phyloP scores from a whole-genome alignment of 2,329 filamentous ascomycete genomes.

The Trichophyton schoenleinii region DNA sequence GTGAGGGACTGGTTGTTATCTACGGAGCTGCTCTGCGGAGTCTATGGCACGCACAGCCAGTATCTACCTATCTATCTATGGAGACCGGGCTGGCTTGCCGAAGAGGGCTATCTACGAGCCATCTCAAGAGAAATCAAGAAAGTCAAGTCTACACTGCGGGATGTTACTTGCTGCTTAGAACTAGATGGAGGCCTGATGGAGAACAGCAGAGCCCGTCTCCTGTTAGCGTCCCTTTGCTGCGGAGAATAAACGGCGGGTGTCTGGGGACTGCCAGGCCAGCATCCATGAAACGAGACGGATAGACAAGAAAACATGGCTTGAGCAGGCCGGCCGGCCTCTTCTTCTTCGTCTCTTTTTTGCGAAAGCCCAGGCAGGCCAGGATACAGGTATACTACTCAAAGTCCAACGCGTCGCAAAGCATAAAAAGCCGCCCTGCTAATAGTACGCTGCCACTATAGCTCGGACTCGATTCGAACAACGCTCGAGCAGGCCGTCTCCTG shows the following conservation, averaged over 20 bases:
- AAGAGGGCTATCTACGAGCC: not conserved
- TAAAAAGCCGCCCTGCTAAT: constrained; percentile 3
- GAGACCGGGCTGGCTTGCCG: not conserved
- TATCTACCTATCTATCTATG: not conserved
- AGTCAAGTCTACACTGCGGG: not conserved
- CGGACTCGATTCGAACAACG: too few relatives aligned
- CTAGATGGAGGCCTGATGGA: not conserved
- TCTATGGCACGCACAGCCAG: too few relatives aligned
- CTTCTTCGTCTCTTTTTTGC: not conserved
- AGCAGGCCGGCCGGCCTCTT: not conserved
- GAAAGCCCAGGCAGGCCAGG: not conserved
- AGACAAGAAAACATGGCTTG: not conserved
- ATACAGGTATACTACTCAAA: too few relatives aligned
- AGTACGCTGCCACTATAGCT: not conserved
- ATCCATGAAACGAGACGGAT: not conserved
- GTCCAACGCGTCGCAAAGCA: not conserved
- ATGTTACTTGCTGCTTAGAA: too few relatives aligned
- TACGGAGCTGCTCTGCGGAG: too few relatives aligned
- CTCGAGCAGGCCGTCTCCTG: too few relatives aligned
- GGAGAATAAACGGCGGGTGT: constrained; percentile 1
- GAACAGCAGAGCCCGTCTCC: not conserved
- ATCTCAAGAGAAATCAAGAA: not conserved
- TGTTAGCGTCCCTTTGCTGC: not conserved
- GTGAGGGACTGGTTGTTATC: too few relatives aligned
- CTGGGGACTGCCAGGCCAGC: not conserved